Evolutionary conservation across 768 basidiomycete genomes (phyloP).

Genomic region (Tremella fuciformis): DNA sequence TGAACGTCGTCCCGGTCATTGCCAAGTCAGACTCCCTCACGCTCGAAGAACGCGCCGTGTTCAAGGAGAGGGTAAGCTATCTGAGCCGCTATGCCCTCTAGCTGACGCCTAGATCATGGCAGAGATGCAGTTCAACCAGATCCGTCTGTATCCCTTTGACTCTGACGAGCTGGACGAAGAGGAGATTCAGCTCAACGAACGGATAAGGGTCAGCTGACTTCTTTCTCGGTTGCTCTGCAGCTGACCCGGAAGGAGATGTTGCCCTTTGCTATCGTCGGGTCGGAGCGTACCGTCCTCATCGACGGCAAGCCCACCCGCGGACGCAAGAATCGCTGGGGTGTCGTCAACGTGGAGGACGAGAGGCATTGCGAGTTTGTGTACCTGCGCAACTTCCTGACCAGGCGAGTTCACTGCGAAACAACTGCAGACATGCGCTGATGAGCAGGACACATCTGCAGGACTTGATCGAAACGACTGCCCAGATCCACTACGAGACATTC

Average conservation of each 20-base stretch:
- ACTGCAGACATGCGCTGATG: not conserved
- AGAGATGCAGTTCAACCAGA: conserved; percentile 84
- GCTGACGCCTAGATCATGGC: conserved; percentile 71
- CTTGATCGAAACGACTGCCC: conserved; percentile 96
- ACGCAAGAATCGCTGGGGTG: conserved; percentile 96
- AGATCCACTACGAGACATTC: conserved; percentile 99
- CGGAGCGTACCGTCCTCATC: conserved; percentile 89
- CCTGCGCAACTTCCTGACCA: conserved; percentile 91
- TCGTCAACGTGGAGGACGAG: conserved; percentile 96
- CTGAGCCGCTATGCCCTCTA: not conserved
- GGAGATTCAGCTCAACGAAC: conserved; percentile 82
- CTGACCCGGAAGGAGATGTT: conserved; percentile 69
- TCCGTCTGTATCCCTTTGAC: conserved; percentile 94
- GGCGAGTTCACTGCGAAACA: conserved; percentile 55
- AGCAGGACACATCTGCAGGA: conserved; percentile 92
- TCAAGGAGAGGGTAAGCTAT: conserved; percentile 77
- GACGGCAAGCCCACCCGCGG: conserved; percentile 94
- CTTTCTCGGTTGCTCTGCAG: not conserved
- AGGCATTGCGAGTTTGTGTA: conserved; percentile 97
- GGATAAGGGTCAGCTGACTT: conserved; percentile 68
- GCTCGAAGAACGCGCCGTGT: conserved; percentile 81
- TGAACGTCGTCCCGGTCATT: conserved; percentile 99
- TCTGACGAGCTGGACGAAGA: conserved; percentile 93
- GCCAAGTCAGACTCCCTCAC: conserved; percentile 96
- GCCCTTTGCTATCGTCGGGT: conserved; percentile 97